A percentile compares a stretch with the other conserved stretches of the same genome.
Conservation (phyloP, 208 protist genomes). For the Trypanosoma caninum region DNA sequence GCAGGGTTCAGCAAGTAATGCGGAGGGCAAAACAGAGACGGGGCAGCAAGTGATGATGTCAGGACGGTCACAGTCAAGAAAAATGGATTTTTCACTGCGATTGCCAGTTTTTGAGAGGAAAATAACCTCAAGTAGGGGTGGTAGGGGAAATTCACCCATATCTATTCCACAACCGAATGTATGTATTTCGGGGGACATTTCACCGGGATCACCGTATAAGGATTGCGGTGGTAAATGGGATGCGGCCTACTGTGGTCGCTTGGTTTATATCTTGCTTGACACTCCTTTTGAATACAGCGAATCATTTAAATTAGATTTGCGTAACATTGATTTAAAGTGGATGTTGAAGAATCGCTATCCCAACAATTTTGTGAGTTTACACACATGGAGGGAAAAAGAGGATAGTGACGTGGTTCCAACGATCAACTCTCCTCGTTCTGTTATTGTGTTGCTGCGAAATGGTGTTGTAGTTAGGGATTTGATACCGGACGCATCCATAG, state of each 20-base stretch:
- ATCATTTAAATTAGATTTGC: conserved; percentile 58
- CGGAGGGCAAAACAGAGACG: too few species aligned
- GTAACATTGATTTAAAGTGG: conserved; percentile 68
- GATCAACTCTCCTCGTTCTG: conserved; percentile 83
- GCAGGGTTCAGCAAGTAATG: too few species aligned
- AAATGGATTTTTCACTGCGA: too few species aligned
- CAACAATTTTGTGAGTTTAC: conserved; percentile 26
- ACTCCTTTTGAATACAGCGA: conserved; percentile 55
- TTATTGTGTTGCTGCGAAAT: conserved; percentile 65
- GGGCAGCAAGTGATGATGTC: too few species aligned
- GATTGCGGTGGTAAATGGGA: conserved; percentile 3
- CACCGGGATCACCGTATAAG: not conserved
- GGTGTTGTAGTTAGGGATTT: conserved; percentile 60
- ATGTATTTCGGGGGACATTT: too few species aligned
- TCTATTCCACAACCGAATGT: too few species aligned
- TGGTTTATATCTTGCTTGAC: conserved; percentile 66
- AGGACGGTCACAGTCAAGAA: too few species aligned
- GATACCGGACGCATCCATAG: conserved; percentile 5
- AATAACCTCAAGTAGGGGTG: too few species aligned
- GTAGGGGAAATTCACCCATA: too few species aligned
- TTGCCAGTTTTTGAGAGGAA: too few species aligned
- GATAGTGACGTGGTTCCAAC: conserved; percentile 2
- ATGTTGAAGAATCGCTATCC: conserved; percentile 42
- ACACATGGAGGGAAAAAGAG: conserved; percentile 20
- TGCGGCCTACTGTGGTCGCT: conserved; percentile 37